phyloP scores from a whole-genome alignment of 805 yeast genomes.

The Hanseniaspora lachancei region DNA sequence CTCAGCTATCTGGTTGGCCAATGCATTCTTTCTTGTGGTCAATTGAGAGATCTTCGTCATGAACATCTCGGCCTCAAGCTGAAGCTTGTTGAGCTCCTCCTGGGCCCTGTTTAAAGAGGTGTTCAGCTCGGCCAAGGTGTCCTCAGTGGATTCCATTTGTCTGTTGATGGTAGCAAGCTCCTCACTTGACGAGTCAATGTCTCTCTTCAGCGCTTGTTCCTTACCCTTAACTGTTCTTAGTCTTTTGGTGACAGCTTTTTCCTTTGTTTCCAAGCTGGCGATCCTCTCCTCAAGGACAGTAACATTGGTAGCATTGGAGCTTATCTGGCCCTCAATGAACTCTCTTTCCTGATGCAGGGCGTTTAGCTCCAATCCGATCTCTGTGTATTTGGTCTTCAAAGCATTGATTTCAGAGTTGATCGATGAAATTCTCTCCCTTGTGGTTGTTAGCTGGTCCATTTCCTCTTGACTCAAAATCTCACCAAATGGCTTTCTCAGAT shows the following conservation, averaged over 20 bases:
- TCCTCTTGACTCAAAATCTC: slow-evolving; percentile 42
- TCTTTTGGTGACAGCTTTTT: slow-evolving; percentile 16
- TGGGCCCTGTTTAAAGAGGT: slow-evolving; percentile 47
- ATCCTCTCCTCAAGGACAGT: slow-evolving; percentile 16
- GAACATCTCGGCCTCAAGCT: slow-evolving; percentile 51
- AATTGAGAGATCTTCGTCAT: slow-evolving; percentile 51
- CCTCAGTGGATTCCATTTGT: slow-evolving; percentile 16
- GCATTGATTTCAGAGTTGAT: slow-evolving; percentile 36
- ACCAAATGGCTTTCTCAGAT: slow-evolving; percentile 41
- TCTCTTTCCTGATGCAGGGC: slow-evolving; percentile 27
- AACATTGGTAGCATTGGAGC: not conserved
- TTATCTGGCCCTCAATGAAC: not conserved
- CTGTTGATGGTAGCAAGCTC: slow-evolving; percentile 21
- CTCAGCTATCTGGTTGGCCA: slow-evolving; percentile 60
- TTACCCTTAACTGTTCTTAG: slow-evolving; percentile 17
- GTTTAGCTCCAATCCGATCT: slow-evolving; percentile 20
- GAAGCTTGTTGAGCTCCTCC: slow-evolving; percentile 36
- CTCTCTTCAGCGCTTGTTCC: slow-evolving; percentile 18
- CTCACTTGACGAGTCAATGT: slow-evolving; percentile 23
- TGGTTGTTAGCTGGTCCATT: slow-evolving; percentile 26
- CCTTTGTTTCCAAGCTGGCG: slow-evolving; percentile 17
- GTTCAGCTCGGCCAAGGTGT: slow-evolving; percentile 28
- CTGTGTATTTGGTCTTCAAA: slow-evolving; percentile 20
- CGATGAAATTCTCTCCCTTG: slow-evolving; percentile 31
- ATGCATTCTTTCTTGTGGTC: slow-evolving; percentile 51